Evolutionary conservation across 1,284 basidiomycete species (phyloP).

Genomic region (Volvariella surrecta): DNA sequence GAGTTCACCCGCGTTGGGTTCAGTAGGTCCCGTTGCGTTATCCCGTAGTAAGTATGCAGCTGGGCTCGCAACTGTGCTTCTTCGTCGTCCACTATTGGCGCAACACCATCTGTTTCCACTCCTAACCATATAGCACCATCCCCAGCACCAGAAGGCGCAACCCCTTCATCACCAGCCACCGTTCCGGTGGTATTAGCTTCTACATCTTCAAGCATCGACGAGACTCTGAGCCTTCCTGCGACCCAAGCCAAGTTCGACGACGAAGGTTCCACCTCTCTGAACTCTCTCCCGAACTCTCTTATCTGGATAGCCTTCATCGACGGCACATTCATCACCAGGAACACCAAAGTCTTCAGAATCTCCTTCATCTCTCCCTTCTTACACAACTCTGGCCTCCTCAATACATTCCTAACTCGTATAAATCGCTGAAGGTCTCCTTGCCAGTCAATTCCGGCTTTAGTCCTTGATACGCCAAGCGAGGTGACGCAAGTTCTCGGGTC

Average conservation of each 20-base stretch:
- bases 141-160: slow-evolving; percentile 1
- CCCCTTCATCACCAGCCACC: too few species aligned
- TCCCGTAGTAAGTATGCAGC: slow-evolving; percentile 47
- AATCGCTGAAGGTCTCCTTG: slow-evolving; percentile 39
- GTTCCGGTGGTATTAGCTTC: too few species aligned
- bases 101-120: slow-evolving; percentile 24
- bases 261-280: slow-evolving; percentile 16
- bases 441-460: slow-evolving; percentile 37
- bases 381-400: slow-evolving; percentile 24
- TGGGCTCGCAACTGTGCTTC: slow-evolving; percentile 32
- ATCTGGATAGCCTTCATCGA: slow-evolving; percentile 20
- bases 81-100: neutral
- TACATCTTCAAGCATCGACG: slow-evolving; percentile 32
- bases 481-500: slow-evolving; percentile 43
- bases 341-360: slow-evolving; percentile 38
- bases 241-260: slow-evolving; percentile 49
- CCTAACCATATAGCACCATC: slow-evolving; percentile 24
- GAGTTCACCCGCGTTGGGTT: slow-evolving; percentile 25
- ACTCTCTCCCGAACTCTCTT: too few species aligned
- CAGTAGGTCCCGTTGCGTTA: slow-evolving; percentile 34
- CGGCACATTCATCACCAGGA: slow-evolving; percentile 33
- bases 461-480: slow-evolving; percentile 26
- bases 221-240: slow-evolving; percentile 29
- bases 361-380: slow-evolving; percentile 30
- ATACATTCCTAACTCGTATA: slow-evolving; percentile 37